Base-by-base conservation (phyloP, 805 yeast species). In the Metschnikowia koreensis region DNA sequence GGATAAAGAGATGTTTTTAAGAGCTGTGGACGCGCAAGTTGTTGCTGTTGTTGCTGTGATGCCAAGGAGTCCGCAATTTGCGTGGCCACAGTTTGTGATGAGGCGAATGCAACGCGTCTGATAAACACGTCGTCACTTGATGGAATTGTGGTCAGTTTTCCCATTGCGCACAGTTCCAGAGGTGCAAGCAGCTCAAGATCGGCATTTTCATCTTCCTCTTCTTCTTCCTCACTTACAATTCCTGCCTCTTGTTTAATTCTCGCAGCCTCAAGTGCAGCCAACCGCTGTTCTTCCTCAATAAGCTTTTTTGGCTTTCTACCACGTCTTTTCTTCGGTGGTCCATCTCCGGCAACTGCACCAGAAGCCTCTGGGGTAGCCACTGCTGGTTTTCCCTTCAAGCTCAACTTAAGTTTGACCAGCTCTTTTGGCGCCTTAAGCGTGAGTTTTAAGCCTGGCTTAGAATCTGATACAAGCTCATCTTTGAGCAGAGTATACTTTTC, bases 401-500 rank as follows among this genome's bases (percentile, higher is more conserved):
- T 60, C 58, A 71, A 58, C 59, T 72, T 58, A 41, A 67, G 64
- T 49, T 67, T 67, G 15, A 58, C 51, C 50, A 64, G 57, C 34
- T 62, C 62, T 50, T 57, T 60, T 6, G 66, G 65, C 28, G 58
- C 56, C 47, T 65, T 66, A 34, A 65, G 48, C 48, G 64, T 69
- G 50, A 67, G 56, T 48, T 67, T 71, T 46, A 69, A 51, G 31
- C 66, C 65, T 7, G 58, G 41, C 53, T 55, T 38, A 33, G 50
- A 16, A 38, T 46, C 52, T 31, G 50, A 50, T 48, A 61, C 60
- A 48, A 64, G 51, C 59, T 66, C 51, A 37, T 64, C 44, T 44
- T 63, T 64, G 41, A 73, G 59, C n/a, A 60, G 66, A 8, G 59
- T 48, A 52, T 55, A 71, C 59, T 77, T 69, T 54, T 74, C 71